These are phyloP conservation scores for Termitomyces titanicus DNA, from an alignment of 768 basidiomycete species.

Conservation along the genomic window DNA sequence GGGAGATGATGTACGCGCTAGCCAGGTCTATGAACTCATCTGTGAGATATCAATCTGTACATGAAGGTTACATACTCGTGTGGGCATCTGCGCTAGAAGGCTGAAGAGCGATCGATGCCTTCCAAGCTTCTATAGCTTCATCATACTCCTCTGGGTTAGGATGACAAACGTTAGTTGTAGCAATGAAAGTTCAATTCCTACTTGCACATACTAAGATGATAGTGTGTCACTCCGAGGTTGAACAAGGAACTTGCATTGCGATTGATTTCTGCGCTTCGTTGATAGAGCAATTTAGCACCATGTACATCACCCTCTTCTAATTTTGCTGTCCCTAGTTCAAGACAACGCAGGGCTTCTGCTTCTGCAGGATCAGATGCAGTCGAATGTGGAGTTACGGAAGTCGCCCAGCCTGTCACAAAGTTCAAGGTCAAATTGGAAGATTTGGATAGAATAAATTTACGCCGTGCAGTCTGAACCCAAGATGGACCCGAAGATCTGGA, in stretches of 20 bases:
- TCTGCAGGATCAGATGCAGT: slow-evolving; percentile 81
- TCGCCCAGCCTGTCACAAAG: slow-evolving; percentile 62
- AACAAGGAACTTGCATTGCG: slow-evolving; percentile 79
- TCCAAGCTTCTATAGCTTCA: slow-evolving; percentile 82
- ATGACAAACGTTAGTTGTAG: slow-evolving; percentile 11
- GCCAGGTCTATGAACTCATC: slow-evolving; percentile 60
- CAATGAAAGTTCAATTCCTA: slow-evolving; percentile 4
- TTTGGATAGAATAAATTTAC: slow-evolving; percentile 20
- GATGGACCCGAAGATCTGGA: slow-evolving; percentile 18
- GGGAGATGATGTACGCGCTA: slow-evolving; percentile 84
- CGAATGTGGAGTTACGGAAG: slow-evolving; percentile 79
- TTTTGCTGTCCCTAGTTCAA: slow-evolving; percentile 81
- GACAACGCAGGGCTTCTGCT: slow-evolving; percentile 68
- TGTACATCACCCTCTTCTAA: slow-evolving; percentile 85
- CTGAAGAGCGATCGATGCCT: slow-evolving; percentile 76
- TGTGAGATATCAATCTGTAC: slow-evolving; percentile 13
- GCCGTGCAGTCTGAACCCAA: slow-evolving; percentile 18
- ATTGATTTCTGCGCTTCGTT: slow-evolving; percentile 77
- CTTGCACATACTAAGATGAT: slow-evolving; percentile 71
- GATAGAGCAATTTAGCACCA: slow-evolving; percentile 71
- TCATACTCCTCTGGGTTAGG: slow-evolving; percentile 72
- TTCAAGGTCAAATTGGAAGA: neutral
- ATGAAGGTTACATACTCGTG: slow-evolving; percentile 57
- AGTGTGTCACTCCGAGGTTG: slow-evolving; percentile 86
- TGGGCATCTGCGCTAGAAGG: slow-evolving; percentile 85